These are phyloP conservation scores for Wolfiporia cocos DNA, from an alignment of 1,284 basidiomycete genomes.

Conservation along the genomic window DNA sequence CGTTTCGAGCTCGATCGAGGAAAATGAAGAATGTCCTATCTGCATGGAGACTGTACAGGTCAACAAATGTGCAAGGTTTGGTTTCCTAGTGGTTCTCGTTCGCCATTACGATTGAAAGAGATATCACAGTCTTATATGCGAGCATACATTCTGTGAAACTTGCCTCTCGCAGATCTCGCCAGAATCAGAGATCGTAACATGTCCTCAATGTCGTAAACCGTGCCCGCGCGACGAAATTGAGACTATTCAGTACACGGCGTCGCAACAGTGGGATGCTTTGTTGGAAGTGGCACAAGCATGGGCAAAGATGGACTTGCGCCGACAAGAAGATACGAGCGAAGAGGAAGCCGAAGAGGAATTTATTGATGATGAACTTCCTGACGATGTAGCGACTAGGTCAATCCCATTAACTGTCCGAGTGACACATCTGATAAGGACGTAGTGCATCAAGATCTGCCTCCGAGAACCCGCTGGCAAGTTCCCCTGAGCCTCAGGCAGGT, in stretches of 20 bases:
- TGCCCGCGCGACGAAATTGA: constrained; percentile 32
- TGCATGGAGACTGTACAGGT: constrained; percentile 33
- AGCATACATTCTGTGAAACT: constrained; percentile 36
- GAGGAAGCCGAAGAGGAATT: constrained; percentile 38
- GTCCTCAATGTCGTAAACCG: constrained; percentile 34
- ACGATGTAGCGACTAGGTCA: constrained; percentile 5
- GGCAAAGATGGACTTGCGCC: constrained; percentile 31
- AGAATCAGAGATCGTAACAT: constrained; percentile 26
- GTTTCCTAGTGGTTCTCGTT: no score
- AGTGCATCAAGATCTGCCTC: neutral
- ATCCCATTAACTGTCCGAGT: neutral
- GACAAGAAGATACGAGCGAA: constrained; percentile 33
- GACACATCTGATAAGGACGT: no score
- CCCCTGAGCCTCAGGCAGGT: constrained; percentile 2
- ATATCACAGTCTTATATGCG: constrained; percentile 34
- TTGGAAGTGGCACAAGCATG: constrained; percentile 36
- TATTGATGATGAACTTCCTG: constrained; percentile 27
- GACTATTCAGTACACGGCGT: constrained; percentile 35
- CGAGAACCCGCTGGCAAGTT: constrained; percentile 3
- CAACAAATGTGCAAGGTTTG: constrained; percentile 29
- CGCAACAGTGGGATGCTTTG: constrained; percentile 42
- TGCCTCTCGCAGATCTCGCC: constrained; percentile 28
- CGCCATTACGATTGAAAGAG: no score
- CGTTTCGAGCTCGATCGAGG: constrained; percentile 32
- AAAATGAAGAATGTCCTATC: constrained; percentile 39